These are phyloP conservation scores for Cystoisospora suis DNA, from an alignment of 169 alveolate species.

Conservation along the genomic window DNA sequence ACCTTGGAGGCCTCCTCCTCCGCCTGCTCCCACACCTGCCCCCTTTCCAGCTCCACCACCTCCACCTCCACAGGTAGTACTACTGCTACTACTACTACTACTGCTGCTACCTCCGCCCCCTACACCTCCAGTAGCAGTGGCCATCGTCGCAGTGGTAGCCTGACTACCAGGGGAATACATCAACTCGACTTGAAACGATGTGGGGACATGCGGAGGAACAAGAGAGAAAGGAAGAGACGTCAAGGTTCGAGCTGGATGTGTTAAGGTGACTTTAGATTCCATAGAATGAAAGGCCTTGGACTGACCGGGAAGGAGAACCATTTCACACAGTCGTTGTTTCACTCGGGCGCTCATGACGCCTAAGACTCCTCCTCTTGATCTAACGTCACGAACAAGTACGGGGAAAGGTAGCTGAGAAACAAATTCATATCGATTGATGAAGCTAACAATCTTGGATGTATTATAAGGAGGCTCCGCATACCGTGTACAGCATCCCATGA, in stretches of 20 bases:
- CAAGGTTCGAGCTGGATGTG: conserved; percentile 9
- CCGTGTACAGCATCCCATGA: conserved; percentile 80
- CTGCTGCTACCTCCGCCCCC: background rate
- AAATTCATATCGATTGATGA: conserved; percentile 80
- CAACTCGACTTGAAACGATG: conserved; percentile 76
- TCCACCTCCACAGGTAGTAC: too few relatives aligned
- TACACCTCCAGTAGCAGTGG: background rate
- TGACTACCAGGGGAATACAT: conserved; percentile 44
- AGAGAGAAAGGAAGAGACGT: conserved; percentile 72
- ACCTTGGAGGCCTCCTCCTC: background rate
- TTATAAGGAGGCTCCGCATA: conserved; percentile 80
- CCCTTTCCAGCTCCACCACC: background rate
- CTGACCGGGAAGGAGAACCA: conserved; percentile 46
- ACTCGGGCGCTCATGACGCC: conserved; percentile 42
- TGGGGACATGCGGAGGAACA: conserved; percentile 77
- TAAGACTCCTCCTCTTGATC: conserved; percentile 35
- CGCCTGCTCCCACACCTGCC: background rate
- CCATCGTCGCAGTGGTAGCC: conserved; percentile 64
- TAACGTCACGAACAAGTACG: conserved; percentile 67
- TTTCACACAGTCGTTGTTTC: conserved; percentile 45
- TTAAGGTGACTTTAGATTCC: conserved; percentile 46
- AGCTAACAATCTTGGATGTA: conserved; percentile 78
- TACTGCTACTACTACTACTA: too few relatives aligned
- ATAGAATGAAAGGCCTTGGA: conserved; percentile 59
- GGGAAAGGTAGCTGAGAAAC: conserved; percentile 79